Evolutionary conservation across 2,329 filamentous ascomycete genomes (phyloP).

Genomic region (Pseudocercospora fuligena): DNA sequence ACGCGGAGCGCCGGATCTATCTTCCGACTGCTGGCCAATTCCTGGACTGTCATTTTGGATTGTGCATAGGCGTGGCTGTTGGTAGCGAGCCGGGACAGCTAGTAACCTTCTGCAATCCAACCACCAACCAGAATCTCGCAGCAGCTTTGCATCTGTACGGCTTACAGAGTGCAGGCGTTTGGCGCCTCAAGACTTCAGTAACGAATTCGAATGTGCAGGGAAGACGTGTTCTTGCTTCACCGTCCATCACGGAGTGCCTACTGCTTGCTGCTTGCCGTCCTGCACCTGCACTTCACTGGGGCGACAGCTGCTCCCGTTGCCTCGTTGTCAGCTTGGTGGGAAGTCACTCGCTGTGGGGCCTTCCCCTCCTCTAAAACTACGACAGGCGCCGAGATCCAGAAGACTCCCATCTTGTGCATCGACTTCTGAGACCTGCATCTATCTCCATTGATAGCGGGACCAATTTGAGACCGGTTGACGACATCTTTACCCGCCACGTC

Average conservation of each 20-base stretch:
- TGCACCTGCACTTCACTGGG: neutral
- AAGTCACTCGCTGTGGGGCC: conserved; percentile 21
- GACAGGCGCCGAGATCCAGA: conserved; percentile 23
- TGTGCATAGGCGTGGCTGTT: conserved; percentile 23
- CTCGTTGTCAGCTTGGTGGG: conserved; percentile 2
- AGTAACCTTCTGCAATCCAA: conserved; percentile 25
- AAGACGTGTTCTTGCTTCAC: conserved; percentile 14
- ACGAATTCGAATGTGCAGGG: conserved; percentile 14
- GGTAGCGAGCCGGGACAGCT: conserved; percentile 31
- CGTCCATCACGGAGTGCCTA: conserved; percentile 4
- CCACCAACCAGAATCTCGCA: conserved; percentile 27
- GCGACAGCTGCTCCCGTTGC: neutral
- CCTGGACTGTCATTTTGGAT: conserved; percentile 18
- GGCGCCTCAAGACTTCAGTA: conserved; percentile 1
- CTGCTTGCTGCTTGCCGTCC: neutral
- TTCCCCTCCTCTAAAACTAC: conserved; percentile 26
- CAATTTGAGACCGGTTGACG: conserved; percentile 25
- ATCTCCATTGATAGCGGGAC: conserved; percentile 20
- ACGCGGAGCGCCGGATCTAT: conserved; percentile 21
- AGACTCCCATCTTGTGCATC: conserved; percentile 25
- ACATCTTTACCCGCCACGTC: conserved; percentile 27
- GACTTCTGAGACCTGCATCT: conserved; percentile 29
- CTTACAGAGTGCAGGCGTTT: conserved; percentile 11
- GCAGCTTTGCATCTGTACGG: conserved; percentile 18
- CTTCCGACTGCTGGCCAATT: conserved; percentile 17